Base-by-base conservation (phyloP, 495 filamentous ascomycete genomes). In the Podospora australis region DNA sequence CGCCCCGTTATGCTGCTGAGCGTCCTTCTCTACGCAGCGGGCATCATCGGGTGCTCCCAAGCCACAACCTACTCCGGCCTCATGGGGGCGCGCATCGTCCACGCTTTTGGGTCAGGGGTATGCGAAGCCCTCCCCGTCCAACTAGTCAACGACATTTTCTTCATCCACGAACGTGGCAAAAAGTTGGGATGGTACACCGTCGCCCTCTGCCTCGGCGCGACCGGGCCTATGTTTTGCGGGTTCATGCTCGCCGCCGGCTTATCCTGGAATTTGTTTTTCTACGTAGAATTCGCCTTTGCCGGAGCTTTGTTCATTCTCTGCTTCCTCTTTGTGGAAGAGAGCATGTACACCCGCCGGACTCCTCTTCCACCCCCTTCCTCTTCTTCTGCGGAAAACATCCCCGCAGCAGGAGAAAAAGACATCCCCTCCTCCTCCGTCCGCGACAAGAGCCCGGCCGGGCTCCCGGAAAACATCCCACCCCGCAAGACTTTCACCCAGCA, bases 141-240 rank as follows among this genome's bases (percentile, higher is more conserved):
- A 46, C 70, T 86, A 19, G 84, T 84, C 47, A 73, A 79, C 10
- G 81, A 84, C 49, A 78, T 82, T 44, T 79, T 81, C 61, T 84
- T 84, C 64, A 60, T 84, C 1, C 79, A 86, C 56, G 80, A 84
- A 53, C 70, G 82, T 36, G 81, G 81, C 20, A 75, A 77, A 30
- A 80, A 80, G 56, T 80, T 84, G 48, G 83, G 80, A 0, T 66
- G 83, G 10, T 84, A 84, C 58, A 68, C 65, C 2, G 53, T 62
- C 54, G 50, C 28, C 34, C 53, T 66, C 35, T 64, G 59, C 38
- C 59, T 70, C 19, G 63, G 65, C 1, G 49, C 63, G 0, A 58
- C 66, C 7, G 58, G 61, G 2, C 57, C 67, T 1, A 58, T 68
- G 25, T 63, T 65, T n/a, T 61, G 65, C 7, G 67, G 62, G 17